Evolutionary conservation across 2,329 filamentous ascomycete species (phyloP).

Genomic region (Paecilomyces variotii): DNA sequence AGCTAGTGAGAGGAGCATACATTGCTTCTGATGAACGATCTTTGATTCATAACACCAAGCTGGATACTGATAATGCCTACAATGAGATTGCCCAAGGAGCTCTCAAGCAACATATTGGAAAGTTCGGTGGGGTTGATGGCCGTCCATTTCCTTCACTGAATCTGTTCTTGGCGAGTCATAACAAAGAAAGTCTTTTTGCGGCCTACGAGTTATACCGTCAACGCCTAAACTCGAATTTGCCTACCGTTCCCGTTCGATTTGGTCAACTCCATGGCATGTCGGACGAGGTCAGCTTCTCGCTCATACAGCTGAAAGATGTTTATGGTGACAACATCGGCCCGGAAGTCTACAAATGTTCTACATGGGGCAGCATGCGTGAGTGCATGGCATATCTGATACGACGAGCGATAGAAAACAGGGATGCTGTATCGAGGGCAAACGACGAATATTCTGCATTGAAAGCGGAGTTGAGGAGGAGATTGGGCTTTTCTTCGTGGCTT

Average conservation of each 20-base stretch:
- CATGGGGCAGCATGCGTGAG: conserved; percentile 55
- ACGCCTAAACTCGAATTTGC: conserved; percentile 32
- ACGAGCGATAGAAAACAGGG: conserved; percentile 52
- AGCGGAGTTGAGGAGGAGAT: background rate
- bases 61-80: conserved; percentile 63
- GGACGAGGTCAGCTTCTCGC: conserved; percentile 50
- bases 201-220: conserved; percentile 43
- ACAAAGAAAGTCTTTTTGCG: conserved; percentile 58
- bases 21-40: conserved; percentile 61
- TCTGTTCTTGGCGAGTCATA: conserved; percentile 77
- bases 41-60: conserved; percentile 64
- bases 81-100: conserved; percentile 62
- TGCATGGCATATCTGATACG: conserved; percentile 68
- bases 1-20: conserved; percentile 69
- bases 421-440: conserved; percentile 47
- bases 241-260: conserved; percentile 44
- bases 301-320: conserved; percentile 37
- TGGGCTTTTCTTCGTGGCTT: background rate
- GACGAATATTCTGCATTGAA: conserved; percentile 27
- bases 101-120: conserved; percentile 42
- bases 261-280: conserved; percentile 55
- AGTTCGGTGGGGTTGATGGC: background rate
- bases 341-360: conserved; percentile 48
- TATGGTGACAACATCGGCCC: conserved; percentile 20
- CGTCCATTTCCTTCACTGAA: conserved; percentile 48